These are phyloP conservation scores for Paulownia fortunei DNA, from an alignment of 257 asterid genomes.

Conservation along the genomic window DNA sequence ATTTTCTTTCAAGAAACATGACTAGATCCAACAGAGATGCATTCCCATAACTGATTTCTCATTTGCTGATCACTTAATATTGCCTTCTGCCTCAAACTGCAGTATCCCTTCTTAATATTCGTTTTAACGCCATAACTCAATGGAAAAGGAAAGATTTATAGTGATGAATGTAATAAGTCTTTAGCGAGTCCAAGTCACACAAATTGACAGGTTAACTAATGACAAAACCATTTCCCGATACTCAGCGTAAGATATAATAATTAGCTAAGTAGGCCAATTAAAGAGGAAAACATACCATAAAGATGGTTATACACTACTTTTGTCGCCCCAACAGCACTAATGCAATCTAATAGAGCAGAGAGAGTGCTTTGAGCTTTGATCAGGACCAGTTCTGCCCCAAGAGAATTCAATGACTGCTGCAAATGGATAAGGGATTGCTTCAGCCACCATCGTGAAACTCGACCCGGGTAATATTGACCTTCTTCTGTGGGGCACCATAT, in stretches of 20 bases:
- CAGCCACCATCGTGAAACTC: slow-evolving; percentile 98
- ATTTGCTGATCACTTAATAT: neutral
- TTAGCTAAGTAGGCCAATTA: neutral
- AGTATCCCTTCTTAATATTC: neutral
- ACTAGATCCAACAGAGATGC: neutral
- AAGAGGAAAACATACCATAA: slow-evolving; percentile 58
- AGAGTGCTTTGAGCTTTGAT: slow-evolving; percentile 77
- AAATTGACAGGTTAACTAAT: neutral
- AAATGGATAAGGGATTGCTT: slow-evolving; percentile 83
- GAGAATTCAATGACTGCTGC: slow-evolving; percentile 74
- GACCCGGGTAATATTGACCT: slow-evolving; percentile 79
- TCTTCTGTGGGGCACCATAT: slow-evolving; percentile 97
- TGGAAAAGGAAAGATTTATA: neutral
- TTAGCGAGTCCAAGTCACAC: neutral
- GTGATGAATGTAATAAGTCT: neutral
- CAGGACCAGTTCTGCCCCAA: slow-evolving; percentile 74
- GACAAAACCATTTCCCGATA: neutral
- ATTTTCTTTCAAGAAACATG: neutral
- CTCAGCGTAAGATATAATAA: neutral
- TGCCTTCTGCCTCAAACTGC: neutral
- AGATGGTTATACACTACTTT: slow-evolving; percentile 84
- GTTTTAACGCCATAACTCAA: neutral
- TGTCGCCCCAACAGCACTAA: slow-evolving; percentile 72
- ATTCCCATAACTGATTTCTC: neutral
- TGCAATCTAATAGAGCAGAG: slow-evolving; percentile 69